Percentiles rank a stretch among this genome's conserved stretches.
Evolutionary conservation across 441 rosid species (phyloP).

Genomic region (Adansonia madagascariensis): DNA sequence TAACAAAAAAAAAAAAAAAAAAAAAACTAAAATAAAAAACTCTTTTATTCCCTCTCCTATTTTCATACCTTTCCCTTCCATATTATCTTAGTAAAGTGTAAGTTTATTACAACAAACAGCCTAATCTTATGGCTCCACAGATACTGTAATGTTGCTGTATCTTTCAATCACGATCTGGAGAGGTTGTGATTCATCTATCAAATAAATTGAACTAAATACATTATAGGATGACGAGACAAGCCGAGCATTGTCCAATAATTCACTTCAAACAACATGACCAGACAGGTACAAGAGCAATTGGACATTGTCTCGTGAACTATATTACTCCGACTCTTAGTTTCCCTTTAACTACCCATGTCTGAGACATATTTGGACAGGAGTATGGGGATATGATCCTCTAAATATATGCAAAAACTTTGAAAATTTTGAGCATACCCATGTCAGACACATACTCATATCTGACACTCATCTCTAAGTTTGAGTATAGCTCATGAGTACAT

Average conservation of each 20-base stretch:
- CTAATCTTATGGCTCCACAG: constrained; percentile 5
- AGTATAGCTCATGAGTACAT: not conserved
- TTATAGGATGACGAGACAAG: not conserved
- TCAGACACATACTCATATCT: no score
- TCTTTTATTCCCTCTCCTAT: not conserved
- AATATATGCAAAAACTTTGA: no score
- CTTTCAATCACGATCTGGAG: not conserved
- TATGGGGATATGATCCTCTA: no score
- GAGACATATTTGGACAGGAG: no score
- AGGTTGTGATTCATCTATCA: not conserved
- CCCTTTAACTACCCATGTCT: no score
- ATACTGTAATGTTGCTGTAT: not conserved
- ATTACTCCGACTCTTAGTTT: no score
- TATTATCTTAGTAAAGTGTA: not conserved
- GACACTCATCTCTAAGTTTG: no score
- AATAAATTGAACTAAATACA: not conserved
- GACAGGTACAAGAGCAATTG: not conserved
- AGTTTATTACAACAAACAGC: constrained; percentile 6
- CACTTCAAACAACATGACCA: not conserved
- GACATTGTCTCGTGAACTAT: not conserved
- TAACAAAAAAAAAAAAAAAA: no score
- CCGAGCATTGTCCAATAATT: not conserved
- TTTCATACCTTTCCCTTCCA: constrained; percentile 7
- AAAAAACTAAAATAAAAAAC: not conserved
- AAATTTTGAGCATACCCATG: no score